Evolutionary conservation across 345 rosid species (phyloP).

Genomic region (Balakata baccata): DNA sequence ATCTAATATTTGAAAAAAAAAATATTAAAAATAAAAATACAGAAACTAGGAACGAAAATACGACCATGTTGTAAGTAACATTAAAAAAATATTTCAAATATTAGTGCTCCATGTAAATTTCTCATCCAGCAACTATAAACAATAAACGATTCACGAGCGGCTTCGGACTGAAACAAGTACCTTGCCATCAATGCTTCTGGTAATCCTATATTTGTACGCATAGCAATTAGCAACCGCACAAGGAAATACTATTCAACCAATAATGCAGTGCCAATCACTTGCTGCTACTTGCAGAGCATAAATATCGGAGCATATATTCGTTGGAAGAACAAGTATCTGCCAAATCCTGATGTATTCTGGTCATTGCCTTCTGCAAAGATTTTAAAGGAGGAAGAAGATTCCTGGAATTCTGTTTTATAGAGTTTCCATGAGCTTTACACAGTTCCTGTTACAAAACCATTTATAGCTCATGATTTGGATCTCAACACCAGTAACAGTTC

Average conservation of each 20-base stretch:
- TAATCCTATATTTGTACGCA: not conserved
- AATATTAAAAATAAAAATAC: too few species aligned
- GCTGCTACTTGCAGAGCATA: slow-evolving; percentile 52
- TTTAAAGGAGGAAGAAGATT: slow-evolving; percentile 72
- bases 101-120: too few species aligned
- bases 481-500: not conserved
- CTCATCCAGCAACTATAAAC: too few species aligned
- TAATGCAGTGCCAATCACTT: slow-evolving; percentile 20
- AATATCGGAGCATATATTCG: slow-evolving; percentile 74
- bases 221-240: too few species aligned
- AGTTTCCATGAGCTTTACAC: slow-evolving; percentile 77
- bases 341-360: slow-evolving; percentile 84
- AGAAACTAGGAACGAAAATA: too few species aligned
- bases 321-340: slow-evolving; percentile 90
- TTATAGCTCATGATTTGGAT: slow-evolving; percentile 8
- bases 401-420: slow-evolving; percentile 75
- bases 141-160: not conserved
- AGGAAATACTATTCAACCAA: not conserved
- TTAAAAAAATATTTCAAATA: too few species aligned
- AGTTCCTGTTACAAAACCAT: slow-evolving; percentile 52
- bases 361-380: slow-evolving; percentile 78
- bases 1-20: too few species aligned
- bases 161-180: not conserved
- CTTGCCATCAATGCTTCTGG: not conserved
- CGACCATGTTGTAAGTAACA: too few species aligned